Evolutionary conservation across 1,284 basidiomycete genomes (phyloP), one percentile per base, ranked within the genome.

Genomic region (Pisolithus thermaeus): DNA sequence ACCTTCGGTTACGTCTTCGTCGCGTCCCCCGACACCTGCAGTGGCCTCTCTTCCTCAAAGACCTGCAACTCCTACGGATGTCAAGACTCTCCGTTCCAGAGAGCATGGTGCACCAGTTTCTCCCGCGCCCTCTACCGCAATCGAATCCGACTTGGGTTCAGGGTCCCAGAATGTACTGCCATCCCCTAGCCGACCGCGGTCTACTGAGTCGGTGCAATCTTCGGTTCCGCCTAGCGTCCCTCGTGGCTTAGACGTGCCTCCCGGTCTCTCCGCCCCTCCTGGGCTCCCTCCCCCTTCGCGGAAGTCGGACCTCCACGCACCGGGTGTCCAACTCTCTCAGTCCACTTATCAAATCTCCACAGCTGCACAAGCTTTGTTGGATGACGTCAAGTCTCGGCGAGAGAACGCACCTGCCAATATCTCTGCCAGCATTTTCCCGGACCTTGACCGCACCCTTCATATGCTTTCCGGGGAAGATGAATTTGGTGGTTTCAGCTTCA

Each of bases 311-410:
- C 74, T 74, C n/a, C 72, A 77, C 20, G 76, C 76, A 4, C 77
- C 80, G 55, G 77, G 78, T 41, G 76, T 82, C 25, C 64, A 80
- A 30, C 71, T 77, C 28, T 78, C 77, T 2, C 79, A 79, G 52
- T 79, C 83, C 25, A 79, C 84, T 3, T 95, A 94, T 68, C 90
- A 92, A 64, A 90, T 92, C 72, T 92, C 92, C 0, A 87, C 77
- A 12, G 85, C 88, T 42, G 91, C 90, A 0, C 87, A 87, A 59
- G 89, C 87, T 2, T 73, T 95, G 43, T 74, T 94, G 46, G 90
- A 93, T 55, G 92, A 94, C 61, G 80, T 94, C 51, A 83, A 82
- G 61, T 81, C 81, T 43, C 77, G 92, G 39, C 77, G 90, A 42
- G 87, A 91, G 59, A 76, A 79, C 7, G 61, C 75, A 3, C 70